phyloP scores from a whole-genome alignment of 768 basidiomycete species.

The Daedaleopsis sinensis region DNA sequence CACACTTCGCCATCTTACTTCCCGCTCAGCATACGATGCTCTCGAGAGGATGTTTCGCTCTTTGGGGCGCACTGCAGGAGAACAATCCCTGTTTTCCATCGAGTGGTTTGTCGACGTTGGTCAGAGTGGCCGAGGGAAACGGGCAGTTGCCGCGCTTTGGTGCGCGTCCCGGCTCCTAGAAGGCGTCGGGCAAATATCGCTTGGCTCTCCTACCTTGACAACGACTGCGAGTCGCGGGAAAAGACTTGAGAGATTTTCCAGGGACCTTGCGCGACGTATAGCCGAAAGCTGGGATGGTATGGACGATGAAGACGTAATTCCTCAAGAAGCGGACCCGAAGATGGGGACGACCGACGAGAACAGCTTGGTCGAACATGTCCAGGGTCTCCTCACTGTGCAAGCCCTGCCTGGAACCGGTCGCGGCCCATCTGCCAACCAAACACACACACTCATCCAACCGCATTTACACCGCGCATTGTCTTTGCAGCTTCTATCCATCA shows the following conservation, averaged over 20 bases:
- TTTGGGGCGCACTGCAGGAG: slow-evolving; percentile 70
- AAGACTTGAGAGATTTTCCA: slow-evolving; percentile 63
- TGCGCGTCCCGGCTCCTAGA: slow-evolving; percentile 77
- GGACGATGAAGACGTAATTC: slow-evolving; percentile 32
- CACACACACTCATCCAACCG: slow-evolving; percentile 46
- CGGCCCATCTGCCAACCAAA: slow-evolving; percentile 22
- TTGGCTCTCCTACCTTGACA: slow-evolving; percentile 34
- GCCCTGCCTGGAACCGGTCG: slow-evolving; percentile 31
- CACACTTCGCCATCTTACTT: slow-evolving; percentile 56
- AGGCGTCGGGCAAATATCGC: slow-evolving; percentile 58
- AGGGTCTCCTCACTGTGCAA: slow-evolving; percentile 65
- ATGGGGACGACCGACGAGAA: slow-evolving; percentile 38
- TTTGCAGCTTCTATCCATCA: slow-evolving; percentile 74
- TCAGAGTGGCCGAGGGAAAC: slow-evolving; percentile 43
- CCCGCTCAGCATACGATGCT: slow-evolving; percentile 51
- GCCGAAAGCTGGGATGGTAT: slow-evolving; percentile 72
- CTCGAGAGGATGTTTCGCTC: slow-evolving; percentile 74
- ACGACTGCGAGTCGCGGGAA: slow-evolving; percentile 38
- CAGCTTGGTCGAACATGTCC: slow-evolving; percentile 59
- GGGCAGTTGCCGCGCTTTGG: slow-evolving; percentile 79
- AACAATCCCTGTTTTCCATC: slow-evolving; percentile 71
- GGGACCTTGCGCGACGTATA: slow-evolving; percentile 62
- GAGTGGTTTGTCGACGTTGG: slow-evolving; percentile 78
- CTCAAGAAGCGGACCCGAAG: slow-evolving; percentile 22
- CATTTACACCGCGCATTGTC: slow-evolving; percentile 70